Evolutionary conservation across 352 stramenopile genomes (phyloP), one percentile per base, ranked within the genome.

Genomic region (Aphanomyces stellatus): DNA sequence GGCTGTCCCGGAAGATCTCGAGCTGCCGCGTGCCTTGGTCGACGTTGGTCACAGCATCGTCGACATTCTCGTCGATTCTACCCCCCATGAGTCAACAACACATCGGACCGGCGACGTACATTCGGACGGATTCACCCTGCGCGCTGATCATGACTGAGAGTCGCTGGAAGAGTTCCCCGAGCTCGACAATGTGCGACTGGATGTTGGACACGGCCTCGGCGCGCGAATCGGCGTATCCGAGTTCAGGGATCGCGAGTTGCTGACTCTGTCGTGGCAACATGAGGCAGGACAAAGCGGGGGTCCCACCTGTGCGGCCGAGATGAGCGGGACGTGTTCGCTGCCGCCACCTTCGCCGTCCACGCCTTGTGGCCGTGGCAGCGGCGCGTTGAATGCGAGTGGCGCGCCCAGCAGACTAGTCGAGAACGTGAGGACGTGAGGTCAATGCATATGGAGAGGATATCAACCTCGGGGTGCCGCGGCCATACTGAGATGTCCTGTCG

Each of bases 11-110:
- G 69, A 91, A 93, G 74, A 91, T 90, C 67, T 91, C 74, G 71
- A 93, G 72, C 69, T 93, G 82, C 57, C 89, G 86, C 72, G 91
- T 79, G 61, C 83, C 85, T 11, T 81, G 80, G 67, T 75, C 80
- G 62, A 91, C 79, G 66, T 89, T 91, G 69, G 76, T 74, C 40
- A 91, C 73, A 49, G 82, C 81, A 51, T 93, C 83, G 51, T 92
- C 83, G 35, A 93, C 83, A 43, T 92, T 88, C 69, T 93, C 85
- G 43, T 93, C 85, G 53, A 93, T 92, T 74, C 85, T 93, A 74
- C n/a, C 57, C 49, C 43, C 75, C n/a, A n/a, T 72, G 13, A 69
- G 25, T 57, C 30, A 37, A 28, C 41, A 48, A 6, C 37, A 34
- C 35, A 42, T 48, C 6, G 2, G 6, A 41, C 25, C 4, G 51